Evolutionary conservation across 1,139 yeast genomes (phyloP), one percentile per base, ranked within the genome.

Genomic region (Taphrina pruni): DNA sequence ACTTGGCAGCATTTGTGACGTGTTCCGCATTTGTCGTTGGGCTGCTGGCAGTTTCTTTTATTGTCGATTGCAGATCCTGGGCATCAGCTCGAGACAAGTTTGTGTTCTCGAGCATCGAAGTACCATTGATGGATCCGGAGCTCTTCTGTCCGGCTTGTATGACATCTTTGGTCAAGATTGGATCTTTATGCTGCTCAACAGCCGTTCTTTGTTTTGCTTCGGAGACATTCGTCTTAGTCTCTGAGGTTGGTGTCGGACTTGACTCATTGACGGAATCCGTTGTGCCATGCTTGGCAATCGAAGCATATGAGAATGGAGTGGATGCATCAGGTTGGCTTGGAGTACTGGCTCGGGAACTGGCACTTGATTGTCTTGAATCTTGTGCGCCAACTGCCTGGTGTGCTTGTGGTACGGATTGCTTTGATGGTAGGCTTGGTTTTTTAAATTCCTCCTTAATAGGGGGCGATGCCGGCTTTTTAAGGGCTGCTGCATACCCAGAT

Each of bases 401-500:
- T n/a, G 36, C 21, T 7, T 41, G 41, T n/a, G 51, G 8, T 14
- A 38, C 20, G 43, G 52, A 20, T 3, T 26, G 46, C 4, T 32
- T 35, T 7, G 45, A 9, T 3, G 66, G 60, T 52, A 43, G 35
- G 32, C 32, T 36, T 36, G 66, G 66, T 54, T 52, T 54, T 43
- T 54, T 62, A 54, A 62, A 62, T 43, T 43, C 66, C 12, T 54
- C 66, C 26, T 39, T 54, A 17, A 48, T 39, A 17, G 67, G 67
- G 3, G 67, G 67, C 12, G 67, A 64, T 1, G 67, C 61, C 12
- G 67, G 46, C 48, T 64, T 64, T 20, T 64, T 64, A 14, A 64
- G 55, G 7, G 67, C 67, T 8, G 67, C 67, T 6, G 67, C 67
- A 55, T 64, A 64, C 5, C 67, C 67, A 45, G 60, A 57, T 11